phyloP scores from a whole-genome alignment of 306 rosid genomes.

The Dicorynia guianensis region DNA sequence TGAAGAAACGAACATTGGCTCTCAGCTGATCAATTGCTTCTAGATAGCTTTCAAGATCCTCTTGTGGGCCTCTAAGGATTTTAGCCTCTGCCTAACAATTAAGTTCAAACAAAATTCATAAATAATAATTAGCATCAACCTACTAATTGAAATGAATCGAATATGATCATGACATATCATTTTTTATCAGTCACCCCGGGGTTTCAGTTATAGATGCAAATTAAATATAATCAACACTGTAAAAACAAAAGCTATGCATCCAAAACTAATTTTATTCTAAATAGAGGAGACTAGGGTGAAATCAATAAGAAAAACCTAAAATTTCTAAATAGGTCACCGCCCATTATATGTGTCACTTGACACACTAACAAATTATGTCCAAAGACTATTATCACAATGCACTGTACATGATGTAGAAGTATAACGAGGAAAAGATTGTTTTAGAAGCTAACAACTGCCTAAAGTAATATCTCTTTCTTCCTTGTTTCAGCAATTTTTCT shows the following conservation, averaged over 20 bases:
- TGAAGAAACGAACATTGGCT: constrained; percentile 65
- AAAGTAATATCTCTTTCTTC: neutral
- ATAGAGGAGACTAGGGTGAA: neutral
- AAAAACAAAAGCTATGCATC: constrained; percentile 4
- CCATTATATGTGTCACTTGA: neutral
- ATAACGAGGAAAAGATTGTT: neutral
- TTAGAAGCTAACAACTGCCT: constrained; percentile 24
- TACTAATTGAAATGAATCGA: constrained; percentile 17
- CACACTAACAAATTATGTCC: neutral
- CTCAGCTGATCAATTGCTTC: constrained; percentile 86
- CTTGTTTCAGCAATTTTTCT: neutral
- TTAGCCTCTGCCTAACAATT: constrained; percentile 90
- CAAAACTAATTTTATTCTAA: neutral
- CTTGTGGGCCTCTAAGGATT: constrained; percentile 94
- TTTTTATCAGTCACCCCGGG: neutral
- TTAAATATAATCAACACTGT: constrained; percentile 4
- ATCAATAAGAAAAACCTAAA: neutral
- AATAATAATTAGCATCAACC: constrained; percentile 2
- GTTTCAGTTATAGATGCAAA: constrained; percentile 25
- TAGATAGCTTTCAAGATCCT: constrained; percentile 91
- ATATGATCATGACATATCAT: neutral
- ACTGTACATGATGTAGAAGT: constrained; percentile 6
- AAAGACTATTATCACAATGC: neutral
- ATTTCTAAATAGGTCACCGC: neutral
- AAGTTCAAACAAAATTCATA: constrained; percentile 25